These are phyloP conservation scores for Pseudogymnoascus sp. DNA, from an alignment of 2,329 filamentous ascomycete species.

Conservation along the genomic window DNA sequence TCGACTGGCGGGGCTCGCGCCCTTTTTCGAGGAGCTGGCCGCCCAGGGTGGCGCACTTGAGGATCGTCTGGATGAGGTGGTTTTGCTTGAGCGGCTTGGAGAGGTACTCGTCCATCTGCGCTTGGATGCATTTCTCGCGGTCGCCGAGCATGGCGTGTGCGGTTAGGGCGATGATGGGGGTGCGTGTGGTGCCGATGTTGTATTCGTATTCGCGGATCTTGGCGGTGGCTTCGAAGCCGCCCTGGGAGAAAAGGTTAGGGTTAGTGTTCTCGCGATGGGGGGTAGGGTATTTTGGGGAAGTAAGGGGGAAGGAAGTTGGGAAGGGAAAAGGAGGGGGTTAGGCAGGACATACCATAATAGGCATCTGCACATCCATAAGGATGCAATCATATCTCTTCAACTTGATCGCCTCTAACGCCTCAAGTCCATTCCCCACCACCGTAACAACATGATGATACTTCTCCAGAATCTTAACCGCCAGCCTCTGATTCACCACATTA, in stretches of 20 bases:
- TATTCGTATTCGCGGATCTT: slow-evolving; percentile 95
- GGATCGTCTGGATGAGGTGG: slow-evolving; percentile 92
- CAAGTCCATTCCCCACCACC: slow-evolving; percentile 89
- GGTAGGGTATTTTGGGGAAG: background rate
- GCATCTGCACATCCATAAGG: slow-evolving; percentile 99
- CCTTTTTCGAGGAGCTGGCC: slow-evolving; percentile 74
- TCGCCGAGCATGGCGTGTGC: slow-evolving; percentile 99
- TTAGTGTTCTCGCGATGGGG: too few species aligned
- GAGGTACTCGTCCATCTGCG: slow-evolving; percentile 98
- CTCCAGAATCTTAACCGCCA: slow-evolving; percentile 93
- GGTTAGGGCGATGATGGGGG: slow-evolving; percentile 92
- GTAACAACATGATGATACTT: slow-evolving; percentile 91
- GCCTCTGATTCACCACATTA: slow-evolving; percentile 91
- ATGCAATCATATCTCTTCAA: slow-evolving; percentile 91
- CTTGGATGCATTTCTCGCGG: slow-evolving; percentile 94
- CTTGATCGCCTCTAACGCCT: slow-evolving; percentile 88
- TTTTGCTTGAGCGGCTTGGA: slow-evolving; percentile 96
- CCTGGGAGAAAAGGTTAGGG: too few species aligned
- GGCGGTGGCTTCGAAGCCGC: slow-evolving; percentile 91
- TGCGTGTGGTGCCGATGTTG: slow-evolving; percentile 68
- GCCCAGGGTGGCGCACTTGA: slow-evolving; percentile 91
- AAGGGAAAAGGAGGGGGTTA: slow-evolving; percentile 2
- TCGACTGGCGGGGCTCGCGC: slow-evolving; percentile 41
- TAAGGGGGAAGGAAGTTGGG: too few species aligned
- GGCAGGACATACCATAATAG: slow-evolving; percentile 71